phyloP scores from a whole-genome alignment of 441 rosid species.

The Eruca vesicaria region DNA sequence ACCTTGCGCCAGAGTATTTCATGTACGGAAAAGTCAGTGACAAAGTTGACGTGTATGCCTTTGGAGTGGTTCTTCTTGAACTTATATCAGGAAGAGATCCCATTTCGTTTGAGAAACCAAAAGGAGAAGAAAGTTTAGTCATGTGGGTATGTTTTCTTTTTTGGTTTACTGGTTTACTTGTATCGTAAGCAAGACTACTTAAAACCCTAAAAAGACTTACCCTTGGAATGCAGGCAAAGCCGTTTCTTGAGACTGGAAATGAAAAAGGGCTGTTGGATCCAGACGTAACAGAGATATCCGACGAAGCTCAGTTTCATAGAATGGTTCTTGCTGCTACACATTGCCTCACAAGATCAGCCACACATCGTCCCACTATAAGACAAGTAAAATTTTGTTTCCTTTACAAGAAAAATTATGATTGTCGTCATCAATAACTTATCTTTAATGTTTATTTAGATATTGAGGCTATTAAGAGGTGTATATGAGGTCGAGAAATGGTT shows the following conservation, averaged over 20 bases:
- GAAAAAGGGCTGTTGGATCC: conserved; percentile 54
- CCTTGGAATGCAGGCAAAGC: conserved; percentile 59
- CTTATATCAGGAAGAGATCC: conserved; percentile 73
- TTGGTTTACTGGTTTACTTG: neutral
- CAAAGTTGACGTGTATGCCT: conserved; percentile 81
- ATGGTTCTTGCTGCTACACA: conserved; percentile 74
- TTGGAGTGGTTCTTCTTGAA: conserved; percentile 80
- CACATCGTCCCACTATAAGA: conserved; percentile 66
- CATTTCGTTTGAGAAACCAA: conserved; percentile 41
- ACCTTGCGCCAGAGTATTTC: conserved; percentile 91
- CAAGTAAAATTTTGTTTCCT: conserved; percentile 6
- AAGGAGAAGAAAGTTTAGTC: conserved; percentile 69
- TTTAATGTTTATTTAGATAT: conserved; percentile 41
- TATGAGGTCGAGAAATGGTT: conserved; percentile 22
- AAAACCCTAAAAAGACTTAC: conserved; percentile 1
- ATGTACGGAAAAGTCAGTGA: conserved; percentile 89
- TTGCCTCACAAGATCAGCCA: conserved; percentile 63
- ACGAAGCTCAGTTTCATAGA: conserved; percentile 55
- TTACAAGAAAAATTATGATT: neutral
- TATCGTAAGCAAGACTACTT: neutral
- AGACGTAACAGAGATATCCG: conserved; percentile 35
- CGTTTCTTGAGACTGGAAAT: conserved; percentile 55
- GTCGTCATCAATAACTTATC: neutral
- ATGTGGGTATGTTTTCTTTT: conserved; percentile 66
- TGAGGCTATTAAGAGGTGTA: conserved; percentile 60